Percentiles rank a stretch among this genome's conserved stretches.
Conservation (phyloP, 164 flowering plant species). For the Chimonanthus salicifolius region DNA sequence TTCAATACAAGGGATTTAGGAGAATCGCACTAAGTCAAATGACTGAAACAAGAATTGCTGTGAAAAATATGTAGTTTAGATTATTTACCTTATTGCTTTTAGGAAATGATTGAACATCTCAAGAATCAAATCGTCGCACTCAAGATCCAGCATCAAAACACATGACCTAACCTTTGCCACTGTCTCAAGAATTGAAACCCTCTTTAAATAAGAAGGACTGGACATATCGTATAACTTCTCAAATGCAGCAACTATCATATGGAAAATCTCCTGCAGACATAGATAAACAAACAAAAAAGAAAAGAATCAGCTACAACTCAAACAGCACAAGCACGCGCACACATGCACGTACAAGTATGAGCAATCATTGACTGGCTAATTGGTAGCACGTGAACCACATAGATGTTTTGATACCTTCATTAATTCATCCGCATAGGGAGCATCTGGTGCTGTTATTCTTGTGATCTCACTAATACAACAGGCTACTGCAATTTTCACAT, state of each 20-base stretch:
- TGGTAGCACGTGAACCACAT: background rate
- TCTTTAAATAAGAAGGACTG: slow-evolving; percentile 37
- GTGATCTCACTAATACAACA: slow-evolving; percentile 76
- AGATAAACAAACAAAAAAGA: background rate
- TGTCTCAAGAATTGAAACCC: slow-evolving; percentile 48
- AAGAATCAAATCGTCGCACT: slow-evolving; percentile 45
- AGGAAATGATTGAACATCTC: slow-evolving; percentile 51
- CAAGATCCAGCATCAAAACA: slow-evolving; percentile 70
- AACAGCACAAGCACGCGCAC: too few relatives aligned
- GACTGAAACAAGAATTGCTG: too few relatives aligned
- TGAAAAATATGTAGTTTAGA: background rate
- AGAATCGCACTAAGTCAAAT: too few relatives aligned
- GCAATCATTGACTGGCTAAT: background rate
- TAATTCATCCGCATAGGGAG: slow-evolving; percentile 70
- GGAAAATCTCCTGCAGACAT: slow-evolving; percentile 50
- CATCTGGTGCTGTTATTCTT: slow-evolving; percentile 84
- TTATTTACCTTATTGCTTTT: slow-evolving; percentile 30
- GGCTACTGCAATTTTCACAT: slow-evolving; percentile 72
- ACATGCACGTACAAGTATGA: background rate
- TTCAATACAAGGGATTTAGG: too few relatives aligned
- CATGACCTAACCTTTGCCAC: slow-evolving; percentile 59
- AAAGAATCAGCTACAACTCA: too few relatives aligned
- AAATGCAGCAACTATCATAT: slow-evolving; percentile 44
- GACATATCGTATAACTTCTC: slow-evolving; percentile 36
- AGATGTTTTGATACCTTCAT: slow-evolving; percentile 57